Evolutionary conservation across 495 filamentous ascomycete genomes (phyloP).

Genomic region (Penicillium riverlandense): DNA sequence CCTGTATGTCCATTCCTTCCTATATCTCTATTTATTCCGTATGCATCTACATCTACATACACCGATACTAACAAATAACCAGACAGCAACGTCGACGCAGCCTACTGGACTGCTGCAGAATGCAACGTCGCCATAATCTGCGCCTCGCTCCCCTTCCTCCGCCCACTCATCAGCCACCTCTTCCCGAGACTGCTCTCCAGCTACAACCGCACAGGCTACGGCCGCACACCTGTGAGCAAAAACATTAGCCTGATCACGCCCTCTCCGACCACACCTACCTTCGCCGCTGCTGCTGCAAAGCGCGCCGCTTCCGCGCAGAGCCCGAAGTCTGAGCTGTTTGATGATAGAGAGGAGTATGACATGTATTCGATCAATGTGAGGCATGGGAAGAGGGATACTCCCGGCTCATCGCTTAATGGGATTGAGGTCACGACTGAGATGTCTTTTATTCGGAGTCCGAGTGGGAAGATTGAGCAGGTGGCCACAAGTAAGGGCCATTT

Average conservation of each 20-base stretch:
- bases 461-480: slow-evolving; percentile 9
- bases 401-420: slow-evolving; percentile 8
- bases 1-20: slow-evolving; percentile 46
- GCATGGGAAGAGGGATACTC: slow-evolving; percentile 7
- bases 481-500: slow-evolving; percentile 10
- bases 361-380: slow-evolving; percentile 29
- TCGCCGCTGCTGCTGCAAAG: slow-evolving; percentile 6
- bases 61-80: slow-evolving; percentile 7
- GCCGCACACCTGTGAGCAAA: slow-evolving; percentile 7
- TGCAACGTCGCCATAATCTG: slow-evolving; percentile 79
- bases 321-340: slow-evolving; percentile 12
- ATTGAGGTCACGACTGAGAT: slow-evolving; percentile 34
- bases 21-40: slow-evolving; percentile 14
- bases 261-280: background rate
- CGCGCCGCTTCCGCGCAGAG: slow-evolving; percentile 8
- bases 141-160: slow-evolving; percentile 76
- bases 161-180: slow-evolving; percentile 69
- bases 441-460: slow-evolving; percentile 4
- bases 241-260: too few species aligned
- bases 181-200: slow-evolving; percentile 58
- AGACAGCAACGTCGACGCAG: slow-evolving; percentile 46
- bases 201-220: slow-evolving; percentile 16
- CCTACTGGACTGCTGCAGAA: slow-evolving; percentile 76
- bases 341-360: slow-evolving; percentile 24
- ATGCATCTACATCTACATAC: slow-evolving; percentile 15